Conservation (phyloP, 805 yeast species). For the Yamadazyma endophytica region DNA sequence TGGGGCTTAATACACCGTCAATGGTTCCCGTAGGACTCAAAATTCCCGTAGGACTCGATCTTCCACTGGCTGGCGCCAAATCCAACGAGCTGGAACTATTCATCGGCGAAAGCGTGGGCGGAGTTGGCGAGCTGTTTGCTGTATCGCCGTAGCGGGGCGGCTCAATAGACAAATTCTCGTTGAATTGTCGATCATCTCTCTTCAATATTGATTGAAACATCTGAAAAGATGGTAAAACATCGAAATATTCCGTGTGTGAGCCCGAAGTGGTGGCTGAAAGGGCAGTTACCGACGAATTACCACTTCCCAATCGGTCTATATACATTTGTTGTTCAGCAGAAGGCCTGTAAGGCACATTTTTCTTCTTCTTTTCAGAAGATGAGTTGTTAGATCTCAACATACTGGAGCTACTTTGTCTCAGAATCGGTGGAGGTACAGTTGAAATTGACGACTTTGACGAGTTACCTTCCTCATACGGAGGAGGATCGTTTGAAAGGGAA, state of each 20-base stretch:
- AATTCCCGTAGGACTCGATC: no score
- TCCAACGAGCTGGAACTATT: no score
- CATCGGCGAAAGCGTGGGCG: slow-evolving; percentile 18
- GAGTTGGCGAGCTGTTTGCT: slow-evolving; percentile 22
- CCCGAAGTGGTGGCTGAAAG: slow-evolving; percentile 21
- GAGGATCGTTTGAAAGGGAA: neutral
- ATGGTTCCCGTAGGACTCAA: no score
- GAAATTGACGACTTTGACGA: neutral
- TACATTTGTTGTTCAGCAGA: slow-evolving; percentile 31
- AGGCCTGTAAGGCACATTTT: slow-evolving; percentile 31
- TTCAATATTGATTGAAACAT: slow-evolving; percentile 54
- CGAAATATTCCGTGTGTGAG: slow-evolving; percentile 41
- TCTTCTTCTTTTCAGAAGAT: slow-evolving; percentile 4
- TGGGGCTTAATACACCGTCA: slow-evolving; percentile 4
- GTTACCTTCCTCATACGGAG: no score
- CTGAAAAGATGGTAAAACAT: slow-evolving; percentile 65
- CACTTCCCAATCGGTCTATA: slow-evolving; percentile 21
- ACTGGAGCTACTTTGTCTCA: slow-evolving; percentile 9
- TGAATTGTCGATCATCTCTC: slow-evolving; percentile 37
- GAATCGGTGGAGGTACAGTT: slow-evolving; percentile 7
- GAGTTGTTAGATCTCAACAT: slow-evolving; percentile 4
- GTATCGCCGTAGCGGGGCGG: slow-evolving; percentile 39
- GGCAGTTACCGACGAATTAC: slow-evolving; percentile 11
- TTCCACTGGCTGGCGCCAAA: no score
- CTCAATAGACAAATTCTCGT: slow-evolving; percentile 24